Evolutionary conservation across 176 grass and related monocot genomes (phyloP), one percentile per base, ranked within the genome.

Genomic region (Otatea glauca): DNA sequence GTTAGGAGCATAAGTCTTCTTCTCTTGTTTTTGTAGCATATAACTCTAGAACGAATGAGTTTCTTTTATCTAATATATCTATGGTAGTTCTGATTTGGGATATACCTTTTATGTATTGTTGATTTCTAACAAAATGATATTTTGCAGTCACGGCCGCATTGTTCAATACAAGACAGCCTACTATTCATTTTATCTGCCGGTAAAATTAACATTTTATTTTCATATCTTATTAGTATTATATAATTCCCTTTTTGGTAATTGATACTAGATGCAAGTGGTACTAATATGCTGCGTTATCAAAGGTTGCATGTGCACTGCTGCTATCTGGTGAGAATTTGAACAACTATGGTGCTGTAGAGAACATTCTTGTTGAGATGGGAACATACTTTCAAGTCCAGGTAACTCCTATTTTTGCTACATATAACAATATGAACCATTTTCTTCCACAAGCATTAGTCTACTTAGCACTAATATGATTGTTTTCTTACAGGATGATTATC

Each of bases 131-230:
- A 51, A 21, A 21, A 3, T 60, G 13, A 2, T 72, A 48, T 43
- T 69, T 87, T 92, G 86, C 90, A 99, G 96, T 86, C 92, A 99
- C 68, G 61, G 79, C 16, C 89, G 89, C 34, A 99, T 99, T 76
- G 96, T 99, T 75, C 93, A 99, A 72, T 92, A 91, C 85, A 99
- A 99, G 92, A 96, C 96, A 80, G 86, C 93, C 59, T 99, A 96
- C 84, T 99, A 99, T 89, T 99, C 96, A 75, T 99, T 99, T 85
- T 99, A 99, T 75, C 84, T 99, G 84, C 96, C 96, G 47, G 96
- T 99, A 94, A 93, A 74, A 78, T 35, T 13, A 58, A 45, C 70
- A 16, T 56, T 82, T 6, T 34, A 48, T 83, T n/a, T 49, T 51
- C 2, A 24, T 72, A 32, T 67, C 21, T 32, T 70, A 12, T 47